Evolutionary conservation across 495 filamentous ascomycete genomes (phyloP), one percentile per base, ranked within the genome.

Genomic region (Penicillium bialowiezense): DNA sequence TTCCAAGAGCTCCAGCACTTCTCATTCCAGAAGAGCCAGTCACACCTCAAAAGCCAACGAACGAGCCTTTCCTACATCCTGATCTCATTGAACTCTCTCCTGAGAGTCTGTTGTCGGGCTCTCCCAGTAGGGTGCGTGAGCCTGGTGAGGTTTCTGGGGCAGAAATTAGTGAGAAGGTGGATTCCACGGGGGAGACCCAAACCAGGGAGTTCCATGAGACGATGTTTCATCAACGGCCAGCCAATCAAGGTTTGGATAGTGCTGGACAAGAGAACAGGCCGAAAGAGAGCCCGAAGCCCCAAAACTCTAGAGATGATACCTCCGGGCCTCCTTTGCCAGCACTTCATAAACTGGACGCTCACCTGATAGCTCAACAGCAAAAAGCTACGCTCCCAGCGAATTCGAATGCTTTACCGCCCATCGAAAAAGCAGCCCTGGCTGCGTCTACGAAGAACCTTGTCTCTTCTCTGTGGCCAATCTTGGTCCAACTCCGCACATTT

Each of bases 61-160:
- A 18, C 6, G 48, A 47, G 12, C 26, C 43, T 6, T 20, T 19
- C 34, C 43, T 45, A 6, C 32, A 20, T 36, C 28, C 31, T 7
- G 43, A 36, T n/a, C 43, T 45, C 14, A 34, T 45, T 26, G 43
- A 45, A 35, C 33, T 45, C 43, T 45, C 43, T 24, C 20, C 32
- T 18, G 31, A 17, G n/a, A 18, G n/a, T 23, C 31, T 45, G 7
- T 21, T n/a, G 10, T 9, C n/a, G n/a, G n/a, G n/a, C n/a, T n/a
- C n/a, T n/a, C n/a, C n/a, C n/a, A n/a, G n/a, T n/a, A n/a, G n/a
- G n/a, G 33, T 28, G 19, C 32, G 21, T 17, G 19, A 15, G 10
- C 15, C 43, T 33, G 23, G 23, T 26, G 23, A 26, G 23, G 4
- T 26, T 7, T 14, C 33, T 1, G 17, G 33, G 13, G 20, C 32